These are phyloP conservation scores for Penicillium cataractarum DNA, from an alignment of 495 filamentous ascomycete genomes.

Conservation along the genomic window DNA sequence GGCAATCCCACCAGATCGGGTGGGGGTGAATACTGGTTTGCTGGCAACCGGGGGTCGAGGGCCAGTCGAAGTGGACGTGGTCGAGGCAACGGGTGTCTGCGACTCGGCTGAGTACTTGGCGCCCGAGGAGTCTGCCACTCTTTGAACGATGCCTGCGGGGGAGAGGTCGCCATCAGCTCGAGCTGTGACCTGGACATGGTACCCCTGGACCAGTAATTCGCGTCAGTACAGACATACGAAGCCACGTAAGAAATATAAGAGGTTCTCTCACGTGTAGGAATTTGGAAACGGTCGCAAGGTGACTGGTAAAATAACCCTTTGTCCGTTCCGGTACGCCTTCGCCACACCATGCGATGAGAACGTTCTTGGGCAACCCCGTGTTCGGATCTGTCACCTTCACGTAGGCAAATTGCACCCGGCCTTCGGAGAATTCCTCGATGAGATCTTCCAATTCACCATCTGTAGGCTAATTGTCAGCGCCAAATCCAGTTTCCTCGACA, in stretches of 20 bases:
- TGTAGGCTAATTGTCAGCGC: slow-evolving; percentile 33
- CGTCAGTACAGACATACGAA: slow-evolving; percentile 15
- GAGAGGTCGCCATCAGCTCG: slow-evolving; percentile 86
- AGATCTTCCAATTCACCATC: slow-evolving; percentile 94
- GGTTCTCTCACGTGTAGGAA: slow-evolving; percentile 70
- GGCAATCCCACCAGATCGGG: slow-evolving; percentile 62
- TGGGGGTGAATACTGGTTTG: slow-evolving; percentile 89
- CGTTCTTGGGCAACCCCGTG: slow-evolving; percentile 85
- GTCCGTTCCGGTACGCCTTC: slow-evolving; percentile 97
- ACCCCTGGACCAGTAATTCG: slow-evolving; percentile 60
- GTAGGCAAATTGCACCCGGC: slow-evolving; percentile 94
- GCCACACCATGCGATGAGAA: slow-evolving; percentile 95
- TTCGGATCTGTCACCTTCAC: slow-evolving; percentile 96
- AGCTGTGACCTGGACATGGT: slow-evolving; percentile 96
- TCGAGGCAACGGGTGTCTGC: slow-evolving; percentile 42
- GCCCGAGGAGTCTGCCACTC: slow-evolving; percentile 94
- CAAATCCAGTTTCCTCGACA: background rate
- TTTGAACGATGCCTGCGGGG: slow-evolving; percentile 85
- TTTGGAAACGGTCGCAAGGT: slow-evolving; percentile 84
- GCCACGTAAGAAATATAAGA: slow-evolving; percentile 4
- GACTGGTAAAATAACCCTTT: slow-evolving; percentile 97
- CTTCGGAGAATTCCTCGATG: slow-evolving; percentile 97
- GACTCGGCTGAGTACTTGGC: slow-evolving; percentile 83
- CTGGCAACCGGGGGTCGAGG: slow-evolving; percentile 72
- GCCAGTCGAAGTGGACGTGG: slow-evolving; percentile 36